phyloP scores from a whole-genome alignment of 2,329 filamentous ascomycete species.

The Pseudogymnoascus sp. region DNA sequence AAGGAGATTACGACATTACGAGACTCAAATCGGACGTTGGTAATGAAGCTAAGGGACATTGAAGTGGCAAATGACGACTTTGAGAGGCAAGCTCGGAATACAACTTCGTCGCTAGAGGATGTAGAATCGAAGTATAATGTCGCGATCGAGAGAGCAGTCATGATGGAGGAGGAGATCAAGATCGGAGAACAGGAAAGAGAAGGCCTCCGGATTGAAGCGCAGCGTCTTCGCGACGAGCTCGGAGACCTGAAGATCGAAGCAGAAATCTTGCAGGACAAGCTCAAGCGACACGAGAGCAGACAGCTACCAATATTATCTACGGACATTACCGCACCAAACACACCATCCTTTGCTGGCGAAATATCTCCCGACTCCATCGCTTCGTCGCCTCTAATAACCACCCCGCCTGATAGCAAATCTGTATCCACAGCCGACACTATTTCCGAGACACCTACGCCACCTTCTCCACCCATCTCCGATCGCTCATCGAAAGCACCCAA shows the following conservation, averaged over 20 bases:
- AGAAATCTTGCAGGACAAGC: conserved; percentile 89
- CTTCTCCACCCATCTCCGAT: conserved; percentile 90
- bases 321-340: conserved; percentile 55
- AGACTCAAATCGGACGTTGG: conserved; percentile 71
- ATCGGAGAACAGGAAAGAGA: conserved; percentile 88
- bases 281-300: conserved; percentile 60
- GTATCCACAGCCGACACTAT: conserved; percentile 48
- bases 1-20: conserved; percentile 92
- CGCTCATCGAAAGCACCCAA: conserved; percentile 41
- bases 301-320: conserved; percentile 53
- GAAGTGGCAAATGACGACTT: conserved; percentile 98
- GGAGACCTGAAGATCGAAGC: conserved; percentile 90
- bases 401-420: conserved; percentile 67
- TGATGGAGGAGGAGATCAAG: conserved; percentile 93
- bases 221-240: conserved; percentile 82
- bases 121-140: conserved; percentile 96
- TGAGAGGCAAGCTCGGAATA: conserved; percentile 91
- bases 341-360: conserved; percentile 58
- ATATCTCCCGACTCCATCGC: conserved; percentile 71
- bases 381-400: conserved; percentile 83
- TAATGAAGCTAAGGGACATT: conserved; percentile 81
- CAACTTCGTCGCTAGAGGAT: conserved; percentile 90
- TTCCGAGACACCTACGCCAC: conserved; percentile 69
- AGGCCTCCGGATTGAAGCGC: conserved; percentile 76
- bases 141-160: conserved; percentile 80